phyloP scores from a whole-genome alignment of 2,329 filamentous ascomycete genomes.

The Cladorrhinum sp. region DNA sequence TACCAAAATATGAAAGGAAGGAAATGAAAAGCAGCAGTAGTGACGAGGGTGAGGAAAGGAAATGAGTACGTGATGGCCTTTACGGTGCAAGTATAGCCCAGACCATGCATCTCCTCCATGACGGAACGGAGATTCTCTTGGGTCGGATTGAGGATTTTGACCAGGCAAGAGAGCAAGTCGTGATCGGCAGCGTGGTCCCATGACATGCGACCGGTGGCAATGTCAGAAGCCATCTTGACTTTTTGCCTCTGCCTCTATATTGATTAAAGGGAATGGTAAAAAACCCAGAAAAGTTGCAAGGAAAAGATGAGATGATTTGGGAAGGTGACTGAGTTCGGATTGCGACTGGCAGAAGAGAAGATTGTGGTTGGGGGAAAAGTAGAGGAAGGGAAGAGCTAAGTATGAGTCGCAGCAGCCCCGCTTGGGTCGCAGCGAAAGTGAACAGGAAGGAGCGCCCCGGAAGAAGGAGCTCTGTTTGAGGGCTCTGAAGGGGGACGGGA shows the following conservation, averaged over 20 bases:
- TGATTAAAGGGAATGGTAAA: not conserved
- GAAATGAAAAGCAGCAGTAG: conserved; percentile 9
- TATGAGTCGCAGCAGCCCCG: not conserved
- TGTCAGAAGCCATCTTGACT: not conserved
- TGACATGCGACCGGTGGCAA: conserved; percentile 22
- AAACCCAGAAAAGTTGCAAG: not conserved
- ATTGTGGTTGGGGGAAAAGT: not conserved
- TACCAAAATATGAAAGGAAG: conserved; percentile 3
- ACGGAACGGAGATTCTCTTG: conserved; percentile 28
- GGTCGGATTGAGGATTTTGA: conserved; percentile 25
- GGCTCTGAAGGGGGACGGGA: not conserved
- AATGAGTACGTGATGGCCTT: conserved; percentile 31
- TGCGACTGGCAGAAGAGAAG: not conserved
- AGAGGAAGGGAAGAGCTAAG: not conserved
- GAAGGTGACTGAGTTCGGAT: not conserved
- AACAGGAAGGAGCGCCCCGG: conserved; percentile 5
- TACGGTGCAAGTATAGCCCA: conserved; percentile 29
- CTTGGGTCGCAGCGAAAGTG: not conserved
- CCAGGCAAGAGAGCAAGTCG: conserved; percentile 30
- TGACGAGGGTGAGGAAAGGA: conserved; percentile 7
- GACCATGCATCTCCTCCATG: conserved; percentile 22
- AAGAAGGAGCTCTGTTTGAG: not conserved
- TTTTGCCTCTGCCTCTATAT: not conserved
- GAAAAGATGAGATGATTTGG: not conserved
- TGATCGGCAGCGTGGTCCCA: conserved; percentile 30